Evolutionary conservation across 306 rosid genomes (phyloP).

Genomic region (Gynostemma pentaphyllum): DNA sequence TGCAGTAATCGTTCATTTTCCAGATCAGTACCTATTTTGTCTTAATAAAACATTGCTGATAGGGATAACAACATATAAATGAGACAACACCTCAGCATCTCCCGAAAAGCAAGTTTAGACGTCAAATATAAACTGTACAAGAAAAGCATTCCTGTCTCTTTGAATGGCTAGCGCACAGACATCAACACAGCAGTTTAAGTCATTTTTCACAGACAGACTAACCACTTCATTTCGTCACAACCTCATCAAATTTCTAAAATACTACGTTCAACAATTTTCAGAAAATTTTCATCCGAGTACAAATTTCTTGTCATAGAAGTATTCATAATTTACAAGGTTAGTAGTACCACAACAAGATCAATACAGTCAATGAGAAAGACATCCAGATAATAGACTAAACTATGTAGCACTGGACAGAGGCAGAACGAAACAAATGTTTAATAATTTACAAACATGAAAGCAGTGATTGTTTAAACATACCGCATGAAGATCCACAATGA

Average conservation of each 20-base stretch:
- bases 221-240: not conserved
- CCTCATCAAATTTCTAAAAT: not conserved
- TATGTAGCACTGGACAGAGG: not conserved
- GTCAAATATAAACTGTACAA: not conserved
- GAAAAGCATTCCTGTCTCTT: not conserved
- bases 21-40: not conserved
- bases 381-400: not conserved
- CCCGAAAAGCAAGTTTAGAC: not conserved
- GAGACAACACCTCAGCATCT: not conserved
- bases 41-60: not conserved
- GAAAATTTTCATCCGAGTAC: not conserved
- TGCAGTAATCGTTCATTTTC: not conserved
- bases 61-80: not conserved
- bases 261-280: not conserved
- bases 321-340: not conserved
- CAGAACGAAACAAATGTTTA: not conserved
- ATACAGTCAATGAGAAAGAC: not conserved
- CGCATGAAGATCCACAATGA: constrained; percentile 94
- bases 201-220: not conserved
- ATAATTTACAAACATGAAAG: constrained; percentile 2
- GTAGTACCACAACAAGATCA: not conserved
- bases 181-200: not conserved
- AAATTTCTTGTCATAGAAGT: not conserved
- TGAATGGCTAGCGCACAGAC: not conserved
- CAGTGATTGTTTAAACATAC: constrained; percentile 30